Base-by-base conservation (phyloP, 1,139 yeast genomes). In the Geotrichum aggregatum region DNA sequence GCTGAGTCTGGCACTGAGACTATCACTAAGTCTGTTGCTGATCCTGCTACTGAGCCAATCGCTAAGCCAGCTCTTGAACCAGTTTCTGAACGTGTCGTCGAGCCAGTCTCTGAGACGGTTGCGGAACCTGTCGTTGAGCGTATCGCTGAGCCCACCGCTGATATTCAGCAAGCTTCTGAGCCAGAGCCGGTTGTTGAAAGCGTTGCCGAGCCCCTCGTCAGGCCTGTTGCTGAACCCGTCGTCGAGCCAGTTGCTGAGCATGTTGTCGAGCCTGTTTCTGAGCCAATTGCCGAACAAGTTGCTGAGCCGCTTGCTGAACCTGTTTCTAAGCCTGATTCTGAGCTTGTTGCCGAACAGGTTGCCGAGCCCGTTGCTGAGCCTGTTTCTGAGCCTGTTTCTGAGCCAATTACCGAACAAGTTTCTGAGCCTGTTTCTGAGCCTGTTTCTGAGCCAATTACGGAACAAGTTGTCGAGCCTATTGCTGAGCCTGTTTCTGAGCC, bases 401-500 rank as follows among this genome's bases (percentile, higher is more conserved):
- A 43, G 16, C n/a, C 24, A 7, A 7, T 6, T 41, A 18, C 28
- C 18, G 33, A 13, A 13, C 11, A 5, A 3, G n/a, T 10, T 13
- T 7, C 33, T 24, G 46, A 43, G 11, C 36, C 19, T 4, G 36
- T 26, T 7, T 13, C 24, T 30, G 36, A 43, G 28, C 21, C 19
- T 13, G 13, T 16, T 41, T 6, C 13, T 7, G 22, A 43, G 46
- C 36, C 46, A 14, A 34, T 43, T 33, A 16, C 38, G 14, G 38
- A n/a, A n/a, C n/a, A n/a, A n/a, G n/a, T n/a, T n/a, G n/a, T 13
- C 11, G 18, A 34, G 38, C 19, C 38, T n/a, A 16, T 34, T 36
- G 40, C 31, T 31, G 40, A 44, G 21, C 40, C 30, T 19, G 40
- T 22, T 44, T 24, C 21, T n/a, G 19, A 44, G 26, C 40, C 40